These are phyloP conservation scores for Rhexocercosporidium sp. DNA, from an alignment of 2,329 filamentous ascomycete genomes.

Conservation along the genomic window DNA sequence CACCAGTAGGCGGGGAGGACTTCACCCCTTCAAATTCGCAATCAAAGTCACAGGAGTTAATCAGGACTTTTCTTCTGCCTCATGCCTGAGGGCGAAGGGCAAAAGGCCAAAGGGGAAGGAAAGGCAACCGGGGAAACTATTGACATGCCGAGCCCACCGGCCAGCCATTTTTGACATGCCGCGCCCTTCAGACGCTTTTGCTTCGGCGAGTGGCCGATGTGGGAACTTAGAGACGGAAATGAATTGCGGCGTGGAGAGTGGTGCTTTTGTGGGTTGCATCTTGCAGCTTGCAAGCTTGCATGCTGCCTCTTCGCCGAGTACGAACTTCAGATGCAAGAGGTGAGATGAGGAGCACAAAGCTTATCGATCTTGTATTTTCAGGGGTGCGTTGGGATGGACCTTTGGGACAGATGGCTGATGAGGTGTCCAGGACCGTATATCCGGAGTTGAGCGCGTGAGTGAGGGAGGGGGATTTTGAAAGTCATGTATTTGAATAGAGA, in stretches of 20 bases:
- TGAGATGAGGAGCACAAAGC: slow-evolving; percentile 4
- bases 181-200: slow-evolving; percentile 6
- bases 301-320: slow-evolving; percentile 4
- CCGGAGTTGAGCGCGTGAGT: not conserved
- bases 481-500: not conserved
- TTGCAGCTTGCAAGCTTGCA: not conserved
- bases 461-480: not conserved
- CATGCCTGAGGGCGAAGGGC: not conserved
- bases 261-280: slow-evolving; percentile 1
- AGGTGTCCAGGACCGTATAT: not conserved
- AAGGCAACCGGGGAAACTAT: not conserved
- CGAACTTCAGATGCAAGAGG: slow-evolving; percentile 6
- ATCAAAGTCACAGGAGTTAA: not conserved
- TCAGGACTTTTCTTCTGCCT: not conserved
- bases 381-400: not conserved
- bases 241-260: not conserved
- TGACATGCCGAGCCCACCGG: not conserved
- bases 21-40: too few species aligned
- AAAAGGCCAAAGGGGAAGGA: not conserved
- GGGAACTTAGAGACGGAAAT: not conserved
- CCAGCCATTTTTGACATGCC: not conserved
- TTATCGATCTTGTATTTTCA: not conserved
- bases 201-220: not conserved
- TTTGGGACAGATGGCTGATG: not conserved
- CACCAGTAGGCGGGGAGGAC: not conserved